Evolutionary conservation across 2,329 filamentous ascomycete genomes (phyloP).

Genomic region (Phaeosphaeriaceae sp.): DNA sequence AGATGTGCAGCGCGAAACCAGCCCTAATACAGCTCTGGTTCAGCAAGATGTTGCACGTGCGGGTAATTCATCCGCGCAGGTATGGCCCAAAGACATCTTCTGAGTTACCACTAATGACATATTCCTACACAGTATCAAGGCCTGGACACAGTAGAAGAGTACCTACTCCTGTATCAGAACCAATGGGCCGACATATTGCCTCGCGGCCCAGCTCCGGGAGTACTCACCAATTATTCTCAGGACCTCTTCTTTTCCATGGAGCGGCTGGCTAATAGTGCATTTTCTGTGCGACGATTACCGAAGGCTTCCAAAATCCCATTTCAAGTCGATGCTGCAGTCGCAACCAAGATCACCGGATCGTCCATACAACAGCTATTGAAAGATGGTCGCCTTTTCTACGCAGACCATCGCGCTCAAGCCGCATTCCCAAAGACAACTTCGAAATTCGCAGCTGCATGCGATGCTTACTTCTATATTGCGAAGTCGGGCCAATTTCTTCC

Average conservation of each 20-base stretch:
- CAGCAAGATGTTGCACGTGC: background rate
- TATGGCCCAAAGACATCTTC: background rate
- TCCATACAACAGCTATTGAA: slow-evolving; percentile 43
- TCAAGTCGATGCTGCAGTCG: background rate
- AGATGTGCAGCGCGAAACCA: background rate
- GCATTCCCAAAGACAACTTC: background rate
- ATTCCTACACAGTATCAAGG: background rate
- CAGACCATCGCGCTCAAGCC: background rate
- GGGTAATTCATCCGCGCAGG: background rate
- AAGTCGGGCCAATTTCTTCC: slow-evolving; percentile 55
- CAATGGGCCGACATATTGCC: background rate
- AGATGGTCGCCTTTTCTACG: slow-evolving; percentile 44
- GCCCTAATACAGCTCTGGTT: background rate
- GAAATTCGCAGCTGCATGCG: slow-evolving; percentile 50
- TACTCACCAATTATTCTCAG: slow-evolving; percentile 18
- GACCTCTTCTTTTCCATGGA: slow-evolving; percentile 23
- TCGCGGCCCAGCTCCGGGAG: slow-evolving; percentile 4
- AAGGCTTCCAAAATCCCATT: slow-evolving; percentile 11
- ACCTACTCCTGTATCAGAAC: background rate
- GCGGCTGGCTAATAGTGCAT: slow-evolving; percentile 13
- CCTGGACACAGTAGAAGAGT: background rate
- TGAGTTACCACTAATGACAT: background rate
- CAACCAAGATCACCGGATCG: background rate
- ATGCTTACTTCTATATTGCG: slow-evolving; percentile 57
- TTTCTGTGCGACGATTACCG: slow-evolving; percentile 9